These are phyloP conservation scores for Lichtheimia hyalospora DNA, from an alignment of 371 early-diverging fungal genomes.

Conservation along the genomic window DNA sequence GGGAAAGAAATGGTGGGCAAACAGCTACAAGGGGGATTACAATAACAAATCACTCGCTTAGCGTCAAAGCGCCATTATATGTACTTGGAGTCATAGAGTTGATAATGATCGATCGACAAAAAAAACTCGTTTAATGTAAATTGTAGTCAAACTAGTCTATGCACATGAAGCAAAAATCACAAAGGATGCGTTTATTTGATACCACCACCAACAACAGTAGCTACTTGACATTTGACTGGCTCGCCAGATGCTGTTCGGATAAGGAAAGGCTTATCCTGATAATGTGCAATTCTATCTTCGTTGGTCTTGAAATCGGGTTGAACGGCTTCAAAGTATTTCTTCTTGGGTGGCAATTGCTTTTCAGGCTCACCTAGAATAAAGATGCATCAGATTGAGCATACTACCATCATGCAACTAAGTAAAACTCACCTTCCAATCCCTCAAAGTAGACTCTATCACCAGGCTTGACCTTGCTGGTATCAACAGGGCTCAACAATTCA, in stretches of 20 bases:
- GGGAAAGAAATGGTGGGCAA: too few species aligned
- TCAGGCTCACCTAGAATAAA: constrained; percentile 65
- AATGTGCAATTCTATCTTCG: constrained; percentile 76
- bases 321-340: constrained; percentile 95
- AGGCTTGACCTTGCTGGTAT: constrained; percentile 73
- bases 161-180: background rate
- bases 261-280: constrained; percentile 59
- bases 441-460: constrained; percentile 92
- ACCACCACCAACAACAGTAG: constrained; percentile 68
- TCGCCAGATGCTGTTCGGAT: constrained; percentile 61
- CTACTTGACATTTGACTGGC: constrained; percentile 53
- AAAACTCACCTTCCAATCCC: constrained; percentile 67
- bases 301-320: constrained; percentile 91
- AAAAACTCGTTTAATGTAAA: background rate
- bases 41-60: too few species aligned
- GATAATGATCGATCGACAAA: background rate
- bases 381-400: background rate
- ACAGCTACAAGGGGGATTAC: too few species aligned
- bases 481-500: constrained; percentile 89
- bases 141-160: background rate
- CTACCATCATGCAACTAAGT: constrained; percentile 11
- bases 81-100: too few species aligned
- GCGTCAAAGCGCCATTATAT: too few species aligned
- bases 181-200: constrained; percentile 65
- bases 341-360: constrained; percentile 92